Evolutionary conservation across 164 flowering plant species (phyloP).

Genomic region (Vitis amurensis): DNA sequence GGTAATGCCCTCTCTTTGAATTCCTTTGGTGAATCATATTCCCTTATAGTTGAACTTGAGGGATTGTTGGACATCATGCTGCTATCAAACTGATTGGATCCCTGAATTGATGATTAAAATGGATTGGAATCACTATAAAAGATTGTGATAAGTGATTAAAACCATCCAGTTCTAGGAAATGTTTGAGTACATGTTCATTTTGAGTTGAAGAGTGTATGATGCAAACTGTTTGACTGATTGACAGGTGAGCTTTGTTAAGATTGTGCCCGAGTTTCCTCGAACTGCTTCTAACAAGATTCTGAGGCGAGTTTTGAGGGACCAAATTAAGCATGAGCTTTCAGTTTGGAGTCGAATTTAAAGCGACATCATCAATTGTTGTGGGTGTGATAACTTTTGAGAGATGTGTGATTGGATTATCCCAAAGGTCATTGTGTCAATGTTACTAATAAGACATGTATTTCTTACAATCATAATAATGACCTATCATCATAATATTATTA

Average conservation of each 20-base stretch:
- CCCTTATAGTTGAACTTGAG: not conserved
- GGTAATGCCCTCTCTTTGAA: conserved; percentile 36
- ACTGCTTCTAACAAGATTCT: conserved; percentile 89
- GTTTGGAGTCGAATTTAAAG: conserved; percentile 53
- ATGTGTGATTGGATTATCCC: too few species aligned
- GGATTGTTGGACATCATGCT: not conserved
- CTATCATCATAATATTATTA: too few species aligned
- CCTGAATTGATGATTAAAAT: too few species aligned
- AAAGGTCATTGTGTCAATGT: too few species aligned
- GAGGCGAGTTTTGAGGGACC: conserved; percentile 80
- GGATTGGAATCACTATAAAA: too few species aligned
- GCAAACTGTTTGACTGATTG: not conserved
- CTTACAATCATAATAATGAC: too few species aligned
- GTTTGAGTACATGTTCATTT: not conserved
- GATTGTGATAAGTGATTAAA: too few species aligned
- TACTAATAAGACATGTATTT: too few species aligned
- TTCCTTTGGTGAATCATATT: not conserved
- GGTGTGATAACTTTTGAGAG: too few species aligned
- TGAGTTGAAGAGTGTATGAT: not conserved
- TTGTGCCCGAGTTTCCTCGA: conserved; percentile 79
- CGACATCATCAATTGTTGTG: not conserved
- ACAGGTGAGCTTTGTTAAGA: conserved; percentile 84
- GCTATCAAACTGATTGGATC: too few species aligned
- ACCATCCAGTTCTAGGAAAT: too few species aligned
- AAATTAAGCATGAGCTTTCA: conserved; percentile 55